Evolutionary conservation across 2,329 filamentous ascomycete species (phyloP).

Genomic region (Plenodomus biglobosus): DNA sequence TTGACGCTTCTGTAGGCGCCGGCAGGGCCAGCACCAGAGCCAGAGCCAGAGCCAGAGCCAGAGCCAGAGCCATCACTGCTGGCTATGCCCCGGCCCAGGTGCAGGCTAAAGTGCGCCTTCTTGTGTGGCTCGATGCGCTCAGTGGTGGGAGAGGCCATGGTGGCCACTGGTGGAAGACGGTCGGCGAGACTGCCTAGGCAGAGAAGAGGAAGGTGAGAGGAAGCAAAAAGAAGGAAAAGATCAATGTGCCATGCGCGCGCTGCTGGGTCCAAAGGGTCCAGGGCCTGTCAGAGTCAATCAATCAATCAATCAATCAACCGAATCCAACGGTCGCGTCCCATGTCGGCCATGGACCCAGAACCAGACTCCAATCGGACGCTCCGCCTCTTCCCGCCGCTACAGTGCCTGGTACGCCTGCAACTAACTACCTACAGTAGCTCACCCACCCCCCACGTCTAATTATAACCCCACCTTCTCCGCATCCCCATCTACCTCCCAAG

Average conservation of each 20-base stretch:
- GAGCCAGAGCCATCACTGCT: constrained; percentile 22
- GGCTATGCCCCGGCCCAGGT: constrained; percentile 40
- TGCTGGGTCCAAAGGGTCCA: not conserved
- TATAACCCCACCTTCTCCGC: not conserved
- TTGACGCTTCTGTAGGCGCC: constrained; percentile 37
- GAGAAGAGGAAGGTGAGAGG: not conserved
- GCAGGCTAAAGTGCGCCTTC: constrained; percentile 43
- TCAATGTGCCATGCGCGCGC: too few species aligned
- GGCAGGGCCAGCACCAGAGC: constrained; percentile 15
- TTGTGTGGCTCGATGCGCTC: constrained; percentile 44
- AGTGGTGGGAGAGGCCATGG: constrained; percentile 44
- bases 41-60: too few species aligned
- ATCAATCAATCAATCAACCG: not conserved
- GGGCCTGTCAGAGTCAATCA: not conserved
- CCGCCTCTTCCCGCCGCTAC: not conserved
- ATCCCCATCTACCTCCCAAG: not conserved
- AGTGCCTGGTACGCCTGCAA: not conserved
- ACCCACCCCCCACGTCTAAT: not conserved
- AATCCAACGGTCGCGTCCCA: not conserved
- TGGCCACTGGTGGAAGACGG: too few species aligned
- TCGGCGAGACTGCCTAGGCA: too few species aligned
- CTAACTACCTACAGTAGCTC: too few species aligned
- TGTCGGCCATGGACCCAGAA: not conserved
- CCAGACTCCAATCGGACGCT: not conserved
- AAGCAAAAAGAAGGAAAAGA: too few species aligned